phyloP scores from a whole-genome alignment of 306 rosid species.

The Ormosia emarginata region DNA sequence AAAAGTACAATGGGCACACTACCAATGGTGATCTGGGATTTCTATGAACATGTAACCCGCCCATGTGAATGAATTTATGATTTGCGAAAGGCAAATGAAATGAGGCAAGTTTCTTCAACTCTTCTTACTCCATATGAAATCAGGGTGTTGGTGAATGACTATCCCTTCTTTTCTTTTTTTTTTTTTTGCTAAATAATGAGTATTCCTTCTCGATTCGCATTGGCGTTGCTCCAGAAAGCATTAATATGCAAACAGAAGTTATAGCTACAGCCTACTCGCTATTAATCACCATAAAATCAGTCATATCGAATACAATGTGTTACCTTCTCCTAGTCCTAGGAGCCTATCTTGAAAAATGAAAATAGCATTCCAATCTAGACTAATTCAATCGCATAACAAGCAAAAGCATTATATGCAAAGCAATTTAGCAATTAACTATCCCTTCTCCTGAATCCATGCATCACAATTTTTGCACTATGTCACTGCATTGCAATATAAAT shows the following conservation, averaged over 20 bases:
- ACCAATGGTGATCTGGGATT: constrained; percentile 15
- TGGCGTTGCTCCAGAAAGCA: neutral
- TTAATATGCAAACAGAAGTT: neutral
- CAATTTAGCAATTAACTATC: neutral
- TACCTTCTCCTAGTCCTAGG: neutral
- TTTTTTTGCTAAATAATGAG: too few relatives aligned
- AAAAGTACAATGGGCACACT: neutral
- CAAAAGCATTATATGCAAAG: neutral
- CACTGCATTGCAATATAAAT: neutral
- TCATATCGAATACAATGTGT: neutral
- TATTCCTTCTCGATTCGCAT: neutral
- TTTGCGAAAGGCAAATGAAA: neutral
- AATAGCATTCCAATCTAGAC: neutral
- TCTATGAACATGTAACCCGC: constrained; percentile 10
- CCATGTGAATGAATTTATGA: constrained; percentile 18
- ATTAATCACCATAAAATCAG: neutral
- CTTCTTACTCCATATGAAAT: neutral
- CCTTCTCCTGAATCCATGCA: neutral
- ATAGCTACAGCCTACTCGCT: neutral
- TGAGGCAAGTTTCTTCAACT: neutral
- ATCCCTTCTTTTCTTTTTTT: too few relatives aligned
- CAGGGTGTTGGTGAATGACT: neutral
- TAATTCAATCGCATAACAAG: neutral
- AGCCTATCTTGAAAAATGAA: neutral
- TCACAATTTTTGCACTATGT: neutral